Percentiles rank a stretch among this genome's conserved stretches.
Conservation (phyloP, 768 basidiomycete genomes). For the Cystofilobasidium ferigula region DNA sequence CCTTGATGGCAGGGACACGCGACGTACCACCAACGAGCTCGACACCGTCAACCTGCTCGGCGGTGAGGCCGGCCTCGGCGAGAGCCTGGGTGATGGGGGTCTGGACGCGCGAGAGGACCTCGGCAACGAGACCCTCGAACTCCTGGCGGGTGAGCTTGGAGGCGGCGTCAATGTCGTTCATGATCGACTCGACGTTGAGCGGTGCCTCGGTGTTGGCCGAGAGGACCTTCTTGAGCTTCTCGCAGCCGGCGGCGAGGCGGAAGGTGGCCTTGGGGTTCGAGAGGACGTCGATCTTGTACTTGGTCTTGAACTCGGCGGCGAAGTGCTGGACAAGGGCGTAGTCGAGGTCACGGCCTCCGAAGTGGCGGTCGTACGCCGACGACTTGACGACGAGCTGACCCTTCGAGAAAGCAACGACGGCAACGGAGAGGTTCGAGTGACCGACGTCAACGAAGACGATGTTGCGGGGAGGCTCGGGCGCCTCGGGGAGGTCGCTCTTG, state of each 20-base stretch:
- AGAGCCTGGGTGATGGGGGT: constrained; percentile 68
- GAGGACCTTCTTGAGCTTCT: constrained; percentile 89
- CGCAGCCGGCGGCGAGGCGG: constrained; percentile 76
- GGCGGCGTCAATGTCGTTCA: constrained; percentile 88
- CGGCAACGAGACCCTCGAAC: constrained; percentile 65
- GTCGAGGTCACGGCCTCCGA: constrained; percentile 95
- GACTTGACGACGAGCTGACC: constrained; percentile 77
- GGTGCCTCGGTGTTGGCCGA: constrained; percentile 85
- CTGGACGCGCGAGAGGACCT: constrained; percentile 64
- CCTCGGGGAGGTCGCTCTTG: constrained; percentile 81
- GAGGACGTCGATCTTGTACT: constrained; percentile 94
- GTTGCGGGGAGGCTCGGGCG: constrained; percentile 65
- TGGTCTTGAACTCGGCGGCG: constrained; percentile 79
- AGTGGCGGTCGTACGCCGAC: constrained; percentile 81
- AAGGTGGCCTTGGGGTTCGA: constrained; percentile 83
- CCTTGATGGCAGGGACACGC: constrained; percentile 83
- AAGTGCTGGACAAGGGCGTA: constrained; percentile 80
- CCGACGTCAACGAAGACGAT: constrained; percentile 93
- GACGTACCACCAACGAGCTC: constrained; percentile 91
- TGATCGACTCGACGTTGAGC: constrained; percentile 86
- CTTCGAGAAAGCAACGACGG: constrained; percentile 87
- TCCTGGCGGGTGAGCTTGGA: constrained; percentile 72
- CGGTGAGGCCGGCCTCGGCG: constrained; percentile 61
- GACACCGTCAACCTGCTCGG: constrained; percentile 77
- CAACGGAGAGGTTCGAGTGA: constrained; percentile 75